These are phyloP conservation scores for Macrophomina phaseolina DNA, from an alignment of 2,329 filamentous ascomycete genomes.

Conservation along the genomic window DNA sequence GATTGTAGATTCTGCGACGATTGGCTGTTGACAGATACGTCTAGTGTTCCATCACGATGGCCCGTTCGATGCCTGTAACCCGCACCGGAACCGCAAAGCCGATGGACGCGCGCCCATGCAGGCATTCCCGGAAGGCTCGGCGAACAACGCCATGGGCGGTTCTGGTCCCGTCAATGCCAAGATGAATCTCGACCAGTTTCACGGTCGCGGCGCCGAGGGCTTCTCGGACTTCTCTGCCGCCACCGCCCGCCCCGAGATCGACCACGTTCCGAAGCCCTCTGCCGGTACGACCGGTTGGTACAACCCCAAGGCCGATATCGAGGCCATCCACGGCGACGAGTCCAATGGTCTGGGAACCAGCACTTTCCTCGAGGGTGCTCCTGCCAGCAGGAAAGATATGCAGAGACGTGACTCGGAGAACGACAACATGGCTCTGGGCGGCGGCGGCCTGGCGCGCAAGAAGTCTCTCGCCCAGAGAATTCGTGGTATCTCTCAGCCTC, in stretches of 20 bases:
- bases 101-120: slow-evolving; percentile 89
- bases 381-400: slow-evolving; percentile 80
- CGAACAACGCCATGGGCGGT: slow-evolving; percentile 91
- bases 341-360: slow-evolving; percentile 86
- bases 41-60: slow-evolving; percentile 96
- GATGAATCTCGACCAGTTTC: slow-evolving; percentile 85
- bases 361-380: slow-evolving; percentile 93
- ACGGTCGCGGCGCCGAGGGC: slow-evolving; percentile 84
- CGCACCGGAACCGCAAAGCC: slow-evolving; percentile 86
- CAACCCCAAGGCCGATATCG: slow-evolving; percentile 54
- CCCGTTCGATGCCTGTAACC: slow-evolving; percentile 95
- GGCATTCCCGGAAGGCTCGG: slow-evolving; percentile 89
- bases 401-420: slow-evolving; percentile 75
- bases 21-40: slow-evolving; percentile 28
- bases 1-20: not conserved
- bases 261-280: slow-evolving; percentile 37
- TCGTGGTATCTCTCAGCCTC: slow-evolving; percentile 78
- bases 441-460: slow-evolving; percentile 74
- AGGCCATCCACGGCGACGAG: slow-evolving; percentile 83
- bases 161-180: slow-evolving; percentile 81
- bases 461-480: slow-evolving; percentile 94
- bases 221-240: slow-evolving; percentile 75
- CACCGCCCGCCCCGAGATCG: slow-evolving; percentile 22
- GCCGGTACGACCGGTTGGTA: slow-evolving; percentile 45
- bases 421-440: slow-evolving; percentile 53